Evolutionary conservation across 148 eudicot genomes (phyloP).

Genomic region (Nyssa sinensis): DNA sequence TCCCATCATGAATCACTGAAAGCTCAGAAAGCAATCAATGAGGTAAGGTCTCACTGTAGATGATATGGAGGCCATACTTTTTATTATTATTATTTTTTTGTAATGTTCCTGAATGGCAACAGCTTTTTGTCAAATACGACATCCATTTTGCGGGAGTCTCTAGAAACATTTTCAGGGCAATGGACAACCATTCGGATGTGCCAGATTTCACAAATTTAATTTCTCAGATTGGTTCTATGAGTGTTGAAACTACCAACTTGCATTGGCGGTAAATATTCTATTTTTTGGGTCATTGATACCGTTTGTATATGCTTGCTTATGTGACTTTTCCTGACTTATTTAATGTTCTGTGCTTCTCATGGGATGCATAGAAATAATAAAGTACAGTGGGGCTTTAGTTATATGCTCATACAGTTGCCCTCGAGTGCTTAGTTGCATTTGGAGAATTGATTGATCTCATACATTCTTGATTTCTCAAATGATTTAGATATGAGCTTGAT

Average conservation of each 20-base stretch:
- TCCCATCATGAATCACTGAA: constrained; percentile 92
- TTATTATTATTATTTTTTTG: too few relatives aligned
- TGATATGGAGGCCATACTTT: too few relatives aligned
- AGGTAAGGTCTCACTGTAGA: constrained; percentile 45
- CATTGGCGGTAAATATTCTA: constrained; percentile 80
- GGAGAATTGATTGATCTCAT: neutral
- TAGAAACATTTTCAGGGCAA: constrained; percentile 57
- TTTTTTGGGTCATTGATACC: neutral
- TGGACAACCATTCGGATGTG: constrained; percentile 50
- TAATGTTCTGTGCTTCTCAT: neutral
- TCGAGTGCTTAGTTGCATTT: neutral
- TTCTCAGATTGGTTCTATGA: constrained; percentile 82
- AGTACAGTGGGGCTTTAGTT: too few relatives aligned
- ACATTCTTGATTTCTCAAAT: neutral
- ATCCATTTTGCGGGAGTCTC: constrained; percentile 82
- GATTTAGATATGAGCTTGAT: constrained; percentile 5
- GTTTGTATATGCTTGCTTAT: neutral
- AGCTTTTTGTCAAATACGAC: constrained; percentile 97
- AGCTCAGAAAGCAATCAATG: constrained; percentile 96
- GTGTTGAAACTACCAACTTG: constrained; percentile 72
- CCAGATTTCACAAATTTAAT: constrained; percentile 71
- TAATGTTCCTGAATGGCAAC: constrained; percentile 28
- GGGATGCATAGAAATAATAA: too few relatives aligned
- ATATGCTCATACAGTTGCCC: too few relatives aligned
- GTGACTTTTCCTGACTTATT: neutral